Conservation (phyloP, 2,329 filamentous ascomycete species). For the Pseudocercospora fijiensis region DNA sequence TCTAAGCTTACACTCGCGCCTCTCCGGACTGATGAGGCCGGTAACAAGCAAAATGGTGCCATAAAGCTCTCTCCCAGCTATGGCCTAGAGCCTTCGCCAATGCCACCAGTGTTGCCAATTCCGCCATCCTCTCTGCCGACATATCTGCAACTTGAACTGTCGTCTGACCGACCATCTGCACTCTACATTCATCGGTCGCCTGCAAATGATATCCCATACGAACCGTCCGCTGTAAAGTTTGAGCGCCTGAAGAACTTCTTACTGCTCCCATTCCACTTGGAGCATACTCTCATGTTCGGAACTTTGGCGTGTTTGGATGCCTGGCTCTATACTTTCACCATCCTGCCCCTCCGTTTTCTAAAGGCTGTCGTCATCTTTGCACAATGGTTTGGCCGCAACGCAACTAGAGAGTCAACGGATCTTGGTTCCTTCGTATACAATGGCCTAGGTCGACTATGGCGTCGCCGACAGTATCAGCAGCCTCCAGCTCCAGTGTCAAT, state of each 20-base stretch:
- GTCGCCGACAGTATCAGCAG: slow-evolving; percentile 31
- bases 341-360: slow-evolving; percentile 82
- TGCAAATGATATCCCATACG: slow-evolving; percentile 69
- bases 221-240: slow-evolving; percentile 88
- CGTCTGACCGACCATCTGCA: slow-evolving; percentile 60
- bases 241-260: slow-evolving; percentile 89
- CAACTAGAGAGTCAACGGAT: slow-evolving; percentile 70
- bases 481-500: slow-evolving; percentile 2
- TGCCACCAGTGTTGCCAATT: slow-evolving; percentile 57
- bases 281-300: slow-evolving; percentile 83
- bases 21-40: slow-evolving; percentile 32
- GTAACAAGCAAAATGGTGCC: slow-evolving; percentile 27
- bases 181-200: slow-evolving; percentile 62
- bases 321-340: slow-evolving; percentile 96
- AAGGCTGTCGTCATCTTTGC: slow-evolving; percentile 75
- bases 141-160: slow-evolving; percentile 65
- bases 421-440: slow-evolving; percentile 74
- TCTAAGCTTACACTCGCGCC: slow-evolving; percentile 21
- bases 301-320: slow-evolving; percentile 88
- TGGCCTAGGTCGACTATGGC: slow-evolving; percentile 78
- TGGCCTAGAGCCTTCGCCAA: slow-evolving; percentile 43
- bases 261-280: slow-evolving; percentile 74
- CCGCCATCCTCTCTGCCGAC: slow-evolving; percentile 64
- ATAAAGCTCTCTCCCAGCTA: slow-evolving; percentile 37
- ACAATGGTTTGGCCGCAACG: slow-evolving; percentile 73